These are phyloP conservation scores for Ceratobasidium sp. DNA, from an alignment of 1,284 basidiomycete genomes.

Conservation along the genomic window DNA sequence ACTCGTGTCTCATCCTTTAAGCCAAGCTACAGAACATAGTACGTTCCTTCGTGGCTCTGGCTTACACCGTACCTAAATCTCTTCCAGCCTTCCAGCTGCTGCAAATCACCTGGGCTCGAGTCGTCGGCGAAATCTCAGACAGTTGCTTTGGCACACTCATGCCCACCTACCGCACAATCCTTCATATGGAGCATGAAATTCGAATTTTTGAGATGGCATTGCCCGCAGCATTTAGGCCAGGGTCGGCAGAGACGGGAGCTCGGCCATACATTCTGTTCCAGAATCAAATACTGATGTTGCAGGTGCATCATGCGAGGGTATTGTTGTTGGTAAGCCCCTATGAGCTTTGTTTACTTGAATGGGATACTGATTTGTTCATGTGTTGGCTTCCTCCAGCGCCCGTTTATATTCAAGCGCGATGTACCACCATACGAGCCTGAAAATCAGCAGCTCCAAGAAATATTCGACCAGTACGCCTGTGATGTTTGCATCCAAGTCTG, in stretches of 20 bases:
- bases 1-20: conserved; percentile 28
- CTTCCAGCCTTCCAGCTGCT: conserved; percentile 20
- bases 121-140: conserved; percentile 31
- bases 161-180: conserved; percentile 20
- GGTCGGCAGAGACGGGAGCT: conserved; percentile 3
- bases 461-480: conserved; percentile 34
- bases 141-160: conserved; percentile 16
- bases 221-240: conserved; percentile 12
- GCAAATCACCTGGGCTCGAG: conserved; percentile 32
- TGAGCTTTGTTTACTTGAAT: background rate
- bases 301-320: conserved; percentile 27
- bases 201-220: conserved; percentile 16
- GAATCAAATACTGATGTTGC: conserved; percentile 16
- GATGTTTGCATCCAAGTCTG: conserved; percentile 39
- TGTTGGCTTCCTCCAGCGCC: background rate
- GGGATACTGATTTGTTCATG: background rate
- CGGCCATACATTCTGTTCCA: conserved; percentile 34
- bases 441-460: background rate
- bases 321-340: conserved; percentile 13
- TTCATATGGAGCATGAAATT: conserved; percentile 35
- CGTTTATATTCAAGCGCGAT: conserved; percentile 35
- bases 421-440: conserved; percentile 8
- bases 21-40: conserved; percentile 39
- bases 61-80: background rate
- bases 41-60: background rate